Percentiles rank a stretch among this genome's conserved stretches.
Conservation (phyloP, 306 rosid species). For the Pterocarpus macrocarpus region DNA sequence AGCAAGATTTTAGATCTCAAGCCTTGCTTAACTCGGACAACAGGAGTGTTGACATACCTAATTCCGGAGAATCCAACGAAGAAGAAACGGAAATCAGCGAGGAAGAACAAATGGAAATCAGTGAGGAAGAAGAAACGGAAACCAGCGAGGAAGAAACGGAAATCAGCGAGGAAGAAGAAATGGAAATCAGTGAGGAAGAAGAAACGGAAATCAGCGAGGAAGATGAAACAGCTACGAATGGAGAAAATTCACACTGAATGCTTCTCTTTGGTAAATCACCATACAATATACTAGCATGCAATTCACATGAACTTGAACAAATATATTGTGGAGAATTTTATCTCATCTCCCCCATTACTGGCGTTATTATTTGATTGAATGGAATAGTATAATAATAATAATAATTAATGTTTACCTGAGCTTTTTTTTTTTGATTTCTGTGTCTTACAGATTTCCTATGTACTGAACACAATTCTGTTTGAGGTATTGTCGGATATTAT, state of each 20-base stretch:
- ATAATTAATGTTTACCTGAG: no score
- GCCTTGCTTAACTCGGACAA: background rate
- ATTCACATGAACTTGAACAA: background rate
- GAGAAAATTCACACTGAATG: background rate
- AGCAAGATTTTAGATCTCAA: conserved; percentile 22
- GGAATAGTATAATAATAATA: no score
- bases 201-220: background rate
- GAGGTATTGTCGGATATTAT: no score
- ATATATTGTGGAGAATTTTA: background rate
- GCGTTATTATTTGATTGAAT: no score
- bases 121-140: background rate
- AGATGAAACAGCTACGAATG: background rate
- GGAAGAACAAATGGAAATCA: background rate
- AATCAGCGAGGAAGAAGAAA: background rate
- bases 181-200: background rate
- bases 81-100: background rate
- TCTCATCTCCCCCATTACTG: background rate
- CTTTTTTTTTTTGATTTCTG: no score
- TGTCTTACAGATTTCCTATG: no score
- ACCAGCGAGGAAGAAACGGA: background rate
- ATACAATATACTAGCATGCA: background rate
- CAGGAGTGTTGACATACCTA: background rate
- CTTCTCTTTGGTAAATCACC: conserved; percentile 16
- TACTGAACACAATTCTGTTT: no score
- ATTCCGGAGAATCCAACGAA: background rate